Evolutionary conservation across 345 rosid genomes (phyloP).

Genomic region (Ceriops tagal): DNA sequence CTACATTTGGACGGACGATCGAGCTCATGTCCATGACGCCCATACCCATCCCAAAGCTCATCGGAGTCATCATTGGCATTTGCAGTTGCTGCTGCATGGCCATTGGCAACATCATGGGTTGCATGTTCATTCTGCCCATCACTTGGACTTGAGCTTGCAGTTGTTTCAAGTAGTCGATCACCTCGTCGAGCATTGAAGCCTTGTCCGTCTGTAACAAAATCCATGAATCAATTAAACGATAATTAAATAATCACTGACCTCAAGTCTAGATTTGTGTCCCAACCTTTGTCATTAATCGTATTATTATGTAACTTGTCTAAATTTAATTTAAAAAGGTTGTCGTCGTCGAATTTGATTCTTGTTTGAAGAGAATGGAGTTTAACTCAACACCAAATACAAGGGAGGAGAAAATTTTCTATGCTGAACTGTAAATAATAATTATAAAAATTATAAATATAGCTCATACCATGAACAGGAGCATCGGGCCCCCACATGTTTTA

Average conservation of each 20-base stretch:
- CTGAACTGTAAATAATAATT: not conserved
- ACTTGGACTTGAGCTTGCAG: constrained; percentile 81
- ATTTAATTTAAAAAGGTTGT: no score
- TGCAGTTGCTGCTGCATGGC: constrained; percentile 88
- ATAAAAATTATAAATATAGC: not conserved
- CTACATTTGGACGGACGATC: constrained; percentile 43
- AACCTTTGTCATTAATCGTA: no score
- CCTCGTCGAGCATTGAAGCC: constrained; percentile 97
- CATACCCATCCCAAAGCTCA: constrained; percentile 58
- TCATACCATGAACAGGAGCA: constrained; percentile 3
- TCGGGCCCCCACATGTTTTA: constrained; percentile 16
- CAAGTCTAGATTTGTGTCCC: no score
- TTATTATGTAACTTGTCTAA: no score
- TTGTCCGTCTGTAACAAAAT: constrained; percentile 67
- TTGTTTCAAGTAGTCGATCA: constrained; percentile 87
- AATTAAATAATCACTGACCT: not conserved
- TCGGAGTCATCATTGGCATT: constrained; percentile 71
- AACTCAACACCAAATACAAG: no score
- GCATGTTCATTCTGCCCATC: constrained; percentile 73
- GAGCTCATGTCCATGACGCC: constrained; percentile 67
- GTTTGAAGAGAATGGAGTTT: no score
- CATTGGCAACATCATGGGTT: constrained; percentile 74
- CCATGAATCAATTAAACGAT: not conserved
- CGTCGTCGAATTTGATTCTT: no score
- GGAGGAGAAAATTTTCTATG: no score